Base-by-base conservation (phyloP, 495 filamentous ascomycete genomes). In the Hypoxylon perforatum region DNA sequence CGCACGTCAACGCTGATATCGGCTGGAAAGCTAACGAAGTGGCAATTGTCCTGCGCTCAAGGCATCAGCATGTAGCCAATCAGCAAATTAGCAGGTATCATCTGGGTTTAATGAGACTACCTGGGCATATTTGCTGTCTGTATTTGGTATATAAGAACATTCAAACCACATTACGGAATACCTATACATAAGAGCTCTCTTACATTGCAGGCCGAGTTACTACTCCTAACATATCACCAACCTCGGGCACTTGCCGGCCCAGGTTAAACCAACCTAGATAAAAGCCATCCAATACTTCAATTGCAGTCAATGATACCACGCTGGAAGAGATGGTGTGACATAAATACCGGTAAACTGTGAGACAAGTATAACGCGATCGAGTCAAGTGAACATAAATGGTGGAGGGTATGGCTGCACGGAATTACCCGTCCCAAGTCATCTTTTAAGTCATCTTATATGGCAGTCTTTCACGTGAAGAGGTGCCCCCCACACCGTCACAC, bases 1-100 rank as follows among this genome's bases (percentile, higher is more conserved):
- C 72, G 11, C 63, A 53, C 61, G 46, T 33, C 30, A 64, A 64
- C 48, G 52, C 47, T 15, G 6, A 42, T 4, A 25, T 17, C 0
- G 28, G 17, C 1, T 57, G 42, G 54, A 17, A 57, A 7, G 42
- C 3, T 18, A 47, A 23, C 12, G 25, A 47, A 12, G 14, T 10
- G n/a, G 28, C n/a, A 15, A 23, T 57, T 3, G 10, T 4, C 1
- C 23, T 17, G 42, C 35, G 46, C 4, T 38, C n/a, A 23, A 1
- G 4, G 3, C 1, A 4, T 3, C 41, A 57, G 11, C 11, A 2
- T 1, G 42, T 28, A n/a, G n/a, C n/a, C n/a, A n/a, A n/a, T n/a
- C n/a, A n/a, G n/a, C n/a, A n/a, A n/a, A n/a, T n/a, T n/a, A n/a
- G 4, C 9, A 38, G 42, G 22, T 42, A 2, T 36, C 36, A 23